Percentiles rank a stretch among this genome's conserved stretches.
These are phyloP conservation scores for Cryphonectria nitschkei DNA, from an alignment of 2,329 filamentous ascomycete species.

Conservation along the genomic window DNA sequence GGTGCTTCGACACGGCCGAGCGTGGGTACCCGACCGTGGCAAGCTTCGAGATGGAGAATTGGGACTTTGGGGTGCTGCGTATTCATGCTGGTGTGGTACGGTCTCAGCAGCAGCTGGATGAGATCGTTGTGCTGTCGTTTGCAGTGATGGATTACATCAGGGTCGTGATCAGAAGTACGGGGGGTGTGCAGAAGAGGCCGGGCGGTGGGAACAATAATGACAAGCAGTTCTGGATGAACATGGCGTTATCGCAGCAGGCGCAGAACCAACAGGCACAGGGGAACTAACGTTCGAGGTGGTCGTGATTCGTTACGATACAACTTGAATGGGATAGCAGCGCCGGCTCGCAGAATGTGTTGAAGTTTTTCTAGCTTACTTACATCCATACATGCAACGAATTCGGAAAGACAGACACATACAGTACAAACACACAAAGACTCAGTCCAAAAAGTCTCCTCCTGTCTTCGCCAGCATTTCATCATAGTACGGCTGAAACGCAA, in stretches of 20 bases:
- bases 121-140: slow-evolving; percentile 7
- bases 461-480: slow-evolving; percentile 57
- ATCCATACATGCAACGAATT: neutral
- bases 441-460: slow-evolving; percentile 50
- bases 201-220: neutral
- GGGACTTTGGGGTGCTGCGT: neutral
- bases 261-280: slow-evolving; percentile 12
- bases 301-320: no score
- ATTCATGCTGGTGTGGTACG: neutral
- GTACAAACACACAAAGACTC: neutral
- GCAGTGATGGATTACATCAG: slow-evolving; percentile 9
- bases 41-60: slow-evolving; percentile 14
- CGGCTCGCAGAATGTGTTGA: neutral
- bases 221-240: slow-evolving; percentile 6
- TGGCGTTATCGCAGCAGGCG: slow-evolving; percentile 4
- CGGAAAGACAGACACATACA: neutral
- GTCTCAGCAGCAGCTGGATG: slow-evolving; percentile 10
- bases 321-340: neutral
- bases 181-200: slow-evolving; percentile 6
- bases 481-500: slow-evolving; percentile 57
- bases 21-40: slow-evolving; percentile 10
- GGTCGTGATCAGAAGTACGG: slow-evolving; percentile 5
- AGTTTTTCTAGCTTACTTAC: neutral
- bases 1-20: slow-evolving; percentile 10
- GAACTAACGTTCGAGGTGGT: neutral